Evolutionary conservation across 148 eudicot genomes (phyloP), one percentile per base, ranked within the genome.

Genomic region (Amaranthus hypochondriacus): DNA sequence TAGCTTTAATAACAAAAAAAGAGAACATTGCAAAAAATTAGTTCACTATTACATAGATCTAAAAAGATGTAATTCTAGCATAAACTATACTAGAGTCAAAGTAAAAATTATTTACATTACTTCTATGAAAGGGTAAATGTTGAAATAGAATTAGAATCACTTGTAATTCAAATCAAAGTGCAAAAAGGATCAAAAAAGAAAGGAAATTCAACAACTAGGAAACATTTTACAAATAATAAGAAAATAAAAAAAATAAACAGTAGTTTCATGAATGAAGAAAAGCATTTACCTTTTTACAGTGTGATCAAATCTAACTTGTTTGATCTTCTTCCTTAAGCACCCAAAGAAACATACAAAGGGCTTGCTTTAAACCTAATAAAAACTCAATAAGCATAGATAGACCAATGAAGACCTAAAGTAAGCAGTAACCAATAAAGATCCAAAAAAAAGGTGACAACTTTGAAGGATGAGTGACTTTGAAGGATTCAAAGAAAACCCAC

Each of bases 291-390:
- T 76, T 76, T 43, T 42, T 21, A 53, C 46, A n/a, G 18, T 5
- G 3, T 28, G 6, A 68, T 76, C 43, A 43, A 76, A 75, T 56
- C 51, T 76, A 61, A 69, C 72, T 72, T n/a, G 67, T 68, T 69
- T 69, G 73, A 76, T 69, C 79, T 76, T 68, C 78, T 76, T 69
- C 68, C 79, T 76, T 61, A 8, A 76, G 68, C 69, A 69, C 79
- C 66, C 78, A 76, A 11, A 75, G 46, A 49, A 68, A 65, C 77
- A 57, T 48, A 51, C 10, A 69, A 76, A 69, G 21, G 53, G 47
- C 4, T 73, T 63, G 60, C 69, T 64, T 73, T 64, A 53, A 14
- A 58, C 66, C 68, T 51, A 62, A 76, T 60, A 60, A 44, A 60
- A 65, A 55, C 61, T 69, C 73, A 75, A 75, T 70, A 5, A 69